Conservation (phyloP, 2,329 filamentous ascomycete genomes). For the Aphanocladium album region DNA sequence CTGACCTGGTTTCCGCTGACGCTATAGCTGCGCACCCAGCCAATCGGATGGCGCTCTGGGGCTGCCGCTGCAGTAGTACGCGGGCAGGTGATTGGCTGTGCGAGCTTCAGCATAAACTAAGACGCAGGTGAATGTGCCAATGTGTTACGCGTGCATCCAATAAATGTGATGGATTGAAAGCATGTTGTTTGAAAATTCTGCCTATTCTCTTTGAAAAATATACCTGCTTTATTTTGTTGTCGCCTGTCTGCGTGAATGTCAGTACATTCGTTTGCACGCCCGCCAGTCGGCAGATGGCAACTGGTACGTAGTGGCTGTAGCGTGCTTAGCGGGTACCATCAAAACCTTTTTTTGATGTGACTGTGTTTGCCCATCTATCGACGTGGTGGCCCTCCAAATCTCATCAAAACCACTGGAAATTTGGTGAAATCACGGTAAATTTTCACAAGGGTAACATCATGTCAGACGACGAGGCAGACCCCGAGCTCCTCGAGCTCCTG, state of each 20-base stretch:
- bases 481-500: slow-evolving; percentile 79
- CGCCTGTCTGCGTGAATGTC: not conserved
- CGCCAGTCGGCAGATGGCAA: not conserved
- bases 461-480: slow-evolving; percentile 90
- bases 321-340: not conserved
- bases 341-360: not conserved
- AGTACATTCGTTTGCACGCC: not conserved
- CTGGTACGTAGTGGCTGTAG: not conserved
- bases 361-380: not conserved
- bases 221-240: too few relatives aligned
- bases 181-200: not conserved
- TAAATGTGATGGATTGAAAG: not conserved
- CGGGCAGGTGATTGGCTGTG: not conserved
- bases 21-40: not conserved
- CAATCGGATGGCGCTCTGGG: slow-evolving; percentile 4
- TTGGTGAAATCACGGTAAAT: too few relatives aligned
- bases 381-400: not conserved
- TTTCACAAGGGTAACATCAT: slow-evolving; percentile 40
- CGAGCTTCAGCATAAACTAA: not conserved
- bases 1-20: slow-evolving; percentile 1
- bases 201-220: not conserved
- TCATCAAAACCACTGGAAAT: not conserved
- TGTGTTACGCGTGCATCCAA: not conserved
- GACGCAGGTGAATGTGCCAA: not conserved
- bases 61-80: not conserved